phyloP scores from a whole-genome alignment of 2,329 filamentous ascomycete species.

The Coniochaeta ligniaria region DNA sequence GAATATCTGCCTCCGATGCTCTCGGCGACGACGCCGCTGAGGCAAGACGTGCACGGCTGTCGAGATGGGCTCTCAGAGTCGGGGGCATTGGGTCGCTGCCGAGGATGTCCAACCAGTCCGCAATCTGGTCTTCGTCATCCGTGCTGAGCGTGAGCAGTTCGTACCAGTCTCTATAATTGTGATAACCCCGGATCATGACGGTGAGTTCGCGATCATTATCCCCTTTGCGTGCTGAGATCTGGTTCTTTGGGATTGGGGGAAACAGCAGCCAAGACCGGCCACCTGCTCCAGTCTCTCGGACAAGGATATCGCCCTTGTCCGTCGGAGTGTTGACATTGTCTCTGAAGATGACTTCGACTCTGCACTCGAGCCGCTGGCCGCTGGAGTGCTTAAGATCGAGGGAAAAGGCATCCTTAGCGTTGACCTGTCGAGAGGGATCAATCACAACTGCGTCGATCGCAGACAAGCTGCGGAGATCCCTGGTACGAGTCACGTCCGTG shows the following conservation, averaged over 20 bases:
- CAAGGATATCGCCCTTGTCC: conserved; percentile 75
- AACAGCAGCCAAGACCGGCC: conserved; percentile 78
- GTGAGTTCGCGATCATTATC: conserved; percentile 65
- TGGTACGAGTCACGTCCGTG: conserved; percentile 73
- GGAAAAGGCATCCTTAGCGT: conserved; percentile 83
- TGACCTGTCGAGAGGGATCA: conserved; percentile 73
- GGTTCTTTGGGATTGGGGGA: conserved; percentile 68
- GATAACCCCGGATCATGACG: conserved; percentile 74
- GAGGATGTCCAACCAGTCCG: conserved; percentile 84
- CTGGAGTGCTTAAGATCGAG: conserved; percentile 81
- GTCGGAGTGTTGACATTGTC: conserved; percentile 65
- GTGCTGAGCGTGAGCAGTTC: conserved; percentile 74
- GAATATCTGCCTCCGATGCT: conserved; percentile 20
- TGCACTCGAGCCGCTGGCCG: conserved; percentile 83
- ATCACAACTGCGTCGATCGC: conserved; percentile 64
- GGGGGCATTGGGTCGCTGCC: conserved; percentile 44
- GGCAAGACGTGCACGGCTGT: conserved; percentile 7
- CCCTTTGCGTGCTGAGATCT: conserved; percentile 74
- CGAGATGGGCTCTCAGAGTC: conserved; percentile 13
- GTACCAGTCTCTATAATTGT: conserved; percentile 65
- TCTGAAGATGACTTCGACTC: conserved; percentile 78
- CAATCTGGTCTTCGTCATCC: conserved; percentile 67
- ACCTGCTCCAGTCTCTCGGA: conserved; percentile 77
- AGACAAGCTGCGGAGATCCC: conserved; percentile 71
- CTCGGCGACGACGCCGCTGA: conserved; percentile 9